Conservation (phyloP, 169 alveolate species). For the Cryptosporidium felis region DNA sequence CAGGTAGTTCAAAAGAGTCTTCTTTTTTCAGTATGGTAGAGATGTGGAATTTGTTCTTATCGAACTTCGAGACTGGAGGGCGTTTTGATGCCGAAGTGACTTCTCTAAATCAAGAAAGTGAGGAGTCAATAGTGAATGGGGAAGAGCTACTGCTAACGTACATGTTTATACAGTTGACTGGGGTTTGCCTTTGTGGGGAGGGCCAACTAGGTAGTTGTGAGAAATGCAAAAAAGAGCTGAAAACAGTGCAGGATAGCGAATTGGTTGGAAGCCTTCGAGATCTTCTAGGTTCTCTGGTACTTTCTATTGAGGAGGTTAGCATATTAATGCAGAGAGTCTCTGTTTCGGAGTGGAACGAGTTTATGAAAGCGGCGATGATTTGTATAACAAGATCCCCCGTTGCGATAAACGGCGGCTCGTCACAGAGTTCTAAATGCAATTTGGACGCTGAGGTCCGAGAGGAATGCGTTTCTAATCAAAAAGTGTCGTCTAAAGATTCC, state of each 20-base stretch:
- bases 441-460: neutral
- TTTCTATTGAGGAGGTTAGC: slow-evolving; percentile 52
- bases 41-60: slow-evolving; percentile 23
- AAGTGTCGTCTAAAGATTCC: neutral
- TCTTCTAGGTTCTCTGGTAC: neutral
- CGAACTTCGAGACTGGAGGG: neutral
- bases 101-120: neutral
- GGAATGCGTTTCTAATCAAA: neutral
- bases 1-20: neutral
- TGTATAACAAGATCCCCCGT: slow-evolving; percentile 42
- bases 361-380: slow-evolving; percentile 20
- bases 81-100: neutral
- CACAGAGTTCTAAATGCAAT: neutral
- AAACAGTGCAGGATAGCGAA: neutral
- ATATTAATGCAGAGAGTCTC: slow-evolving; percentile 50
- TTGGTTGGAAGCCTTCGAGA: neutral
- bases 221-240: neutral
- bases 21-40: slow-evolving; percentile 31
- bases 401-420: neutral
- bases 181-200: slow-evolving; percentile 46
- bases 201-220: neutral
- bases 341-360: slow-evolving; percentile 60
- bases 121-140: neutral
- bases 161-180: slow-evolving; percentile 6
- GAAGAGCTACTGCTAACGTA: slow-evolving; percentile 36